phyloP scores from a whole-genome alignment of 73 alveolate genomes.

The Paramecium sexaurelia region DNA sequence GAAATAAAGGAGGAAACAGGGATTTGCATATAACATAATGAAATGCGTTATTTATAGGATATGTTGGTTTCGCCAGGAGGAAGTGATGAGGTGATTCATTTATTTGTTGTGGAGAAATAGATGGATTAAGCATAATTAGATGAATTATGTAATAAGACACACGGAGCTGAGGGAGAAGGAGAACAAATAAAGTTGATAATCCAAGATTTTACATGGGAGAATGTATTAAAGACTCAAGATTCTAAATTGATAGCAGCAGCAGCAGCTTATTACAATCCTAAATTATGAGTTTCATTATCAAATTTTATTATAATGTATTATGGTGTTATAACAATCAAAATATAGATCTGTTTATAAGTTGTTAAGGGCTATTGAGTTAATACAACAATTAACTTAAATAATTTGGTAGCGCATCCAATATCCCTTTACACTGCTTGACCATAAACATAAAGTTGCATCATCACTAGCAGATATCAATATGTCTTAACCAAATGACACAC shows the following conservation, averaged over 20 bases:
- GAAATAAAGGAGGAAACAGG: slow-evolving; percentile 67
- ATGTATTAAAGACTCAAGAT: slow-evolving; percentile 55
- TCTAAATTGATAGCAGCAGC: slow-evolving; percentile 59
- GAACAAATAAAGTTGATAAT: slow-evolving; percentile 54
- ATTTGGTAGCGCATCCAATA: not conserved
- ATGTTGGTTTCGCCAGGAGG: slow-evolving; percentile 66
- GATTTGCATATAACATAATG: slow-evolving; percentile 27
- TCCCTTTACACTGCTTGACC: not conserved
- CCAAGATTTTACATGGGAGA: slow-evolving; percentile 58
- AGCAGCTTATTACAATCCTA: slow-evolving; percentile 45
- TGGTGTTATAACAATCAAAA: not conserved
- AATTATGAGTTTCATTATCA: not conserved
- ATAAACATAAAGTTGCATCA: not conserved
- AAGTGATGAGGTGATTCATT: slow-evolving; percentile 55
- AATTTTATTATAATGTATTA: not conserved
- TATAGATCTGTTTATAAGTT: not conserved
- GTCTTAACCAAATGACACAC: not conserved
- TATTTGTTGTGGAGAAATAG: slow-evolving; percentile 61
- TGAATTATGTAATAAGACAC: slow-evolving; percentile 40
- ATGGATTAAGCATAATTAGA: slow-evolving; percentile 38
- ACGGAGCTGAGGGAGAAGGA: slow-evolving; percentile 56
- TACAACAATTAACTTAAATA: not conserved
- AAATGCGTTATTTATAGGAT: slow-evolving; percentile 46
- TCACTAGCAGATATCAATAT: not conserved
- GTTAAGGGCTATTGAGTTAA: not conserved